Evolutionary conservation across 2,329 filamentous ascomycete species (phyloP), one percentile per base, ranked within the genome.

Genomic region (Scortechinia acanthostroma): DNA sequence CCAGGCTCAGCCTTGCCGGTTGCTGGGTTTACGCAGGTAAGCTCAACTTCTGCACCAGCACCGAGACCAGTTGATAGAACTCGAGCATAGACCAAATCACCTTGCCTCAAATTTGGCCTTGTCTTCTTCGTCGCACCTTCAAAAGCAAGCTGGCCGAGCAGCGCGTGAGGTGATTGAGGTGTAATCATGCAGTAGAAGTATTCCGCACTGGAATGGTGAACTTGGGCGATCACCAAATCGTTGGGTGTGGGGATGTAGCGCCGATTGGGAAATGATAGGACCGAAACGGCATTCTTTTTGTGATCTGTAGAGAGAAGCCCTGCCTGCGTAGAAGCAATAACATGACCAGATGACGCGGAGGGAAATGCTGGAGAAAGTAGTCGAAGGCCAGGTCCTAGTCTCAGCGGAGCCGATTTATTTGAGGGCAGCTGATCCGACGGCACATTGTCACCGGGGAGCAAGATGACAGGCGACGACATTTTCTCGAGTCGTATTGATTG

Each of bases 111-210:
- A 52, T 80, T 71, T 2, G 83, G 83, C 14, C 83, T 67, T 2
- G 80, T 86, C 58, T 88, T 88, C 58, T 80, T 83, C 37, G 76
- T 82, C 13, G 82, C 83, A 44, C 80, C 79, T 59, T 87, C 83
- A 54, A 88, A 88, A 3, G 80, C 73, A 10, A 87, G 67, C 50
- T 86, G 78, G 1, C 77, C 79, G 3, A 88, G 71, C 3, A 77
- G 61, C 0, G 77, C 81, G 46, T 55, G 54, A 3, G 58, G 46
- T 2, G 59, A 57, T 17, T 60, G 63, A 42, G 63, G 61, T 6
- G 79, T 80, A 42, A 88, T 65, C 48, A 71, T 68, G 62, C 78
- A 82, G 58, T 77, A 73, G 64, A 78, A 87, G 52, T 68, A 70
- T 48, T 88, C 83, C 42, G 65, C 63, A 21, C 72, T 68, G 30